Evolutionary conservation across 1,284 basidiomycete species (phyloP).

Genomic region (Sporisorium iseilematis-ciliati): DNA sequence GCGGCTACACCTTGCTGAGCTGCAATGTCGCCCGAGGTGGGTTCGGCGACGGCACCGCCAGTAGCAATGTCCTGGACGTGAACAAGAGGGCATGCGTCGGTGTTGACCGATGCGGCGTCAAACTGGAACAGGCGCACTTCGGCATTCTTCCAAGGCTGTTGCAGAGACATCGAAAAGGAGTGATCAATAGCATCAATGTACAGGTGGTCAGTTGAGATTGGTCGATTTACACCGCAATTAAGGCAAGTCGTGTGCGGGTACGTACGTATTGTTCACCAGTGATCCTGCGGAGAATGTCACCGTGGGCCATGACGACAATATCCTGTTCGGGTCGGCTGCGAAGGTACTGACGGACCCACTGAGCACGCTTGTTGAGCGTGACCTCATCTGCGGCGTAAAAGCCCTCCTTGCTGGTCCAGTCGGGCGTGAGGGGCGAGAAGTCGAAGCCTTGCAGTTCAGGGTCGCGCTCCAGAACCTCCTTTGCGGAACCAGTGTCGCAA

Average conservation of each 20-base stretch:
- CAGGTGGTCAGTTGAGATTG: neutral
- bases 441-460: conserved; percentile 64
- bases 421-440: conserved; percentile 62
- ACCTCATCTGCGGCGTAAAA: conserved; percentile 64
- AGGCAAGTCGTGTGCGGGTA: conserved; percentile 5
- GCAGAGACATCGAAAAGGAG: neutral
- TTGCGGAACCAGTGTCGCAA: conserved; percentile 67
- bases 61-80: conserved; percentile 54
- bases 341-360: conserved; percentile 68
- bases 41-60: conserved; percentile 56
- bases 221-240: neutral
- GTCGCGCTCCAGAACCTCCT: conserved; percentile 58
- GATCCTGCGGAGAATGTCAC: conserved; percentile 67
- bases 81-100: conserved; percentile 54
- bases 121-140: conserved; percentile 66
- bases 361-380: conserved; percentile 61
- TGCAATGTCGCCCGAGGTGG: conserved; percentile 58
- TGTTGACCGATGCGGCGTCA: conserved; percentile 50
- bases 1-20: conserved; percentile 24
- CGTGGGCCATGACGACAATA: conserved; percentile 68
- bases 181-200: too few relatives aligned
- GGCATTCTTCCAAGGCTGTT: conserved; percentile 66
- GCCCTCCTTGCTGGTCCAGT: conserved; percentile 68
- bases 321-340: conserved; percentile 62
- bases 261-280: conserved; percentile 51